Evolutionary conservation across 208 protist species (phyloP), one percentile per base, ranked within the genome.

Genomic region (Giardia duodenalis): DNA sequence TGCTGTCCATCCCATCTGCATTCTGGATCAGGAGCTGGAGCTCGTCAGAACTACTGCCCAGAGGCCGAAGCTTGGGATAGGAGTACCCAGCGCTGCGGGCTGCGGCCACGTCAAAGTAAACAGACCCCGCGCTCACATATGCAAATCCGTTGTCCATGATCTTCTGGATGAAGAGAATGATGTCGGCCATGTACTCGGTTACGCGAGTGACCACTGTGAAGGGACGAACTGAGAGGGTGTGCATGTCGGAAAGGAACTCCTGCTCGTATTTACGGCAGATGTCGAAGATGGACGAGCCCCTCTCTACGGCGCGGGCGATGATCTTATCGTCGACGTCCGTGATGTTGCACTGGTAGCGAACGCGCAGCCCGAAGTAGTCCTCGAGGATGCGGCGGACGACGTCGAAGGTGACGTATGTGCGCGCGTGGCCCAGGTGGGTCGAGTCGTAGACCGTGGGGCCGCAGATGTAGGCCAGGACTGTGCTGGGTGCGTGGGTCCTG

Each of bases 261-360:
- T 47, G 10, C 87, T 96, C 95, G 47, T 94, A 95, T 3, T 92
- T 19, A 44, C 48, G 19, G 0, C 88, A 0, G 2, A 95, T 19
- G 0, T 95, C 47, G 10, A 1, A 2, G 39, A 93, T 91, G 3
- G 92, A 44, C 42, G n/a, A 57, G 47, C 0, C 88, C 67, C 1
- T 67, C 1, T 67, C 67, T 46, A 22, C 44, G 44, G 42, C 39
- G 42, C 92, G 44, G 10, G 92, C 19, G 87, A 96, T 96, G 87
- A 97, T 96, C 93, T 99, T 99, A 95, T 99, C 98, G 93, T 99
- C 98, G 93, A 99, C 97, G 93, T 99, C 98, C 22, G 98, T 99
- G 87, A 99, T 98, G 94, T 99, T 99, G 97, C 99, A 98, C 0
- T 97, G 95, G 88, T 97, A 97, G 2, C 95, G 45, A 0, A 99